A percentile compares a stretch with the other conserved stretches of the same genome.
These are phyloP conservation scores for Boletus tomentosulus DNA, from an alignment of 768 basidiomycete species.

Conservation along the genomic window DNA sequence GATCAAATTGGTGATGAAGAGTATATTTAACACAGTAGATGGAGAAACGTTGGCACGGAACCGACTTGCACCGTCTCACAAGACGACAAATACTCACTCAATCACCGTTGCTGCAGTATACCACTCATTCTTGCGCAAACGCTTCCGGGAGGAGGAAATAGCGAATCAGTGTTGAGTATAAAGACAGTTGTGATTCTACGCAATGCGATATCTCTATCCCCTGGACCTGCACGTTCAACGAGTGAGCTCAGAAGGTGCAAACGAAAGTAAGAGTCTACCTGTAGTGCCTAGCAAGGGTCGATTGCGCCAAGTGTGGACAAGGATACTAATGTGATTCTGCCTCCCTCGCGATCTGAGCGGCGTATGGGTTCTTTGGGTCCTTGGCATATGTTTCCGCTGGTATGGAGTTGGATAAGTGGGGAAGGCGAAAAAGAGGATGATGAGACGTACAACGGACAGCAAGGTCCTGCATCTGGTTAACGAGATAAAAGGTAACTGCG, in stretches of 20 bases:
- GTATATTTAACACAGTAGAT: not conserved
- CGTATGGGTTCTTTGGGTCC: slow-evolving; percentile 82
- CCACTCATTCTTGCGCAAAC: not conserved
- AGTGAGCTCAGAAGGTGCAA: not conserved
- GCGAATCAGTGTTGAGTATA: slow-evolving; percentile 1
- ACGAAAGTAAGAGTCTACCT: slow-evolving; percentile 1
- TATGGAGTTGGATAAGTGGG: slow-evolving; percentile 3
- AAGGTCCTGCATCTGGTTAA: slow-evolving; percentile 62
- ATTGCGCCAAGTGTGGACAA: not conserved
- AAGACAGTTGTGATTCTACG: slow-evolving; percentile 16
- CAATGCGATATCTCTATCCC: slow-evolving; percentile 13
- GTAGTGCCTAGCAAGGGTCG: not conserved
- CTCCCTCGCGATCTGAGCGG: slow-evolving; percentile 69
- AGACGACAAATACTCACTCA: no score
- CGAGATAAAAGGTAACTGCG: slow-evolving; percentile 59
- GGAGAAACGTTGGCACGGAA: not conserved
- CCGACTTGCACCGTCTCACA: not conserved
- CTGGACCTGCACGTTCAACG: not conserved
- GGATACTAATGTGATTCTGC: slow-evolving; percentile 40
- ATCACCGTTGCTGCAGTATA: not conserved
- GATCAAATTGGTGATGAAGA: not conserved
- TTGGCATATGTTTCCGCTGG: slow-evolving; percentile 64
- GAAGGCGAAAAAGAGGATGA: not conserved
- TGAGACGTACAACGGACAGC: slow-evolving; percentile 64
- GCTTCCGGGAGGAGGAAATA: not conserved